These are phyloP conservation scores for Xerophyta viscosa DNA, from an alignment of 106 monocot species.

Conservation along the genomic window DNA sequence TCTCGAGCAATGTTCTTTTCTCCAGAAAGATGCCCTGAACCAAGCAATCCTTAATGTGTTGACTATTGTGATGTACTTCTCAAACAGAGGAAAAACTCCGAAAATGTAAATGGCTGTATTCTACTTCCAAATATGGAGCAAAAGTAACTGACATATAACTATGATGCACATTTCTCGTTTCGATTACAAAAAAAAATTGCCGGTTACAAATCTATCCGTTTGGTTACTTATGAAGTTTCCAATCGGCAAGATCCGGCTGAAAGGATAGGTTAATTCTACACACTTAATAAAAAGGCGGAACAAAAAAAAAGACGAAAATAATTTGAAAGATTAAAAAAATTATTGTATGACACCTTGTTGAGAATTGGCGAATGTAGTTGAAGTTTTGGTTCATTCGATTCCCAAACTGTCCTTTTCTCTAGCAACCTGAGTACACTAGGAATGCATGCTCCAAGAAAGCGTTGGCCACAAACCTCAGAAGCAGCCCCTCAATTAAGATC, in stretches of 20 bases:
- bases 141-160: too few relatives aligned
- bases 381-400: slow-evolving; percentile 16
- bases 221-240: slow-evolving; percentile 28
- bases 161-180: too few relatives aligned
- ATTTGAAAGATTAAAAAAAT: slow-evolving; percentile 12
- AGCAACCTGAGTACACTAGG: slow-evolving; percentile 69
- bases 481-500: slow-evolving; percentile 41
- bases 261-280: slow-evolving; percentile 65
- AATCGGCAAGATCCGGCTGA: slow-evolving; percentile 22
- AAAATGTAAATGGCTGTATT: too few relatives aligned
- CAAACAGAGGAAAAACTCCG: too few relatives aligned
- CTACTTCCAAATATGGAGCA: too few relatives aligned
- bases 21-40: too few relatives aligned
- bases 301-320: slow-evolving; percentile 1
- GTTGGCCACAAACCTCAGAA: slow-evolving; percentile 61
- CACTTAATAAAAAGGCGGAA: slow-evolving; percentile 5
- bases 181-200: slow-evolving; percentile 12
- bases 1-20: too few relatives aligned
- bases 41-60: too few relatives aligned
- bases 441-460: slow-evolving; percentile 30
- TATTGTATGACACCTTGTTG: slow-evolving; percentile 5
- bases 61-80: too few relatives aligned
- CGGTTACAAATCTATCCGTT: slow-evolving; percentile 29
- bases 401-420: slow-evolving; percentile 61
- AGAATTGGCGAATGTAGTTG: slow-evolving; percentile 25